A percentile compares a stretch with the other conserved stretches of the same genome.
Evolutionary conservation across 176 grass and related monocot genomes (phyloP).

Genomic region (Oryza glumipatula): DNA sequence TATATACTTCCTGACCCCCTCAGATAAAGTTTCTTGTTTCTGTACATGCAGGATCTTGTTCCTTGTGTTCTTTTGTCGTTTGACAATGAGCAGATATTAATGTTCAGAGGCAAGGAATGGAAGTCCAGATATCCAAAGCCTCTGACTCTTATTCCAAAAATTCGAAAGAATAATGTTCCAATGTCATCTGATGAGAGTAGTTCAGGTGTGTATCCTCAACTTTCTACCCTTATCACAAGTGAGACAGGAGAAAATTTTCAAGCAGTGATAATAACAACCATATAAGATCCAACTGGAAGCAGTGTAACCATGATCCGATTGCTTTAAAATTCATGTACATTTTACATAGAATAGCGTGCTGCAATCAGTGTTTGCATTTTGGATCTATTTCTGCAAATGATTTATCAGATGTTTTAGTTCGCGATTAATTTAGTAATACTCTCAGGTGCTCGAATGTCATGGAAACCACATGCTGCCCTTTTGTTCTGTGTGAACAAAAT

Average conservation of each 20-base stretch:
- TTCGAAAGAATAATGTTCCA: slow-evolving; percentile 34
- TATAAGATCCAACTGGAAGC: background rate
- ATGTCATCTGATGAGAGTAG: slow-evolving; percentile 44
- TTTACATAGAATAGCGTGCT: slow-evolving; percentile 15
- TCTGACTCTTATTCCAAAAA: slow-evolving; percentile 50
- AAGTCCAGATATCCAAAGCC: slow-evolving; percentile 75
- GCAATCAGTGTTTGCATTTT: slow-evolving; percentile 10
- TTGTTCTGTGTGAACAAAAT: slow-evolving; percentile 7
- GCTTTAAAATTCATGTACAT: slow-evolving; percentile 16
- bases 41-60: slow-evolving; percentile 80
- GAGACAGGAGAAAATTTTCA: slow-evolving; percentile 8
- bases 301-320: background rate
- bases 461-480: background rate
- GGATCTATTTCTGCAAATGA: slow-evolving; percentile 1
- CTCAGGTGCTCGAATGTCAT: background rate
- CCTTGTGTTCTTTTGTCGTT: slow-evolving; percentile 92
- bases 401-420: no score
- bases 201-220: slow-evolving; percentile 56
- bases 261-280: slow-evolving; percentile 4
- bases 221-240: background rate
- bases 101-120: slow-evolving; percentile 89
- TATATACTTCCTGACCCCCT: background rate
- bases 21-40: slow-evolving; percentile 43
- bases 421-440: background rate
- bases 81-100: slow-evolving; percentile 87